phyloP scores from a whole-genome alignment of 371 early-diverging fungal genomes.

The Zychaea mexicana region DNA sequence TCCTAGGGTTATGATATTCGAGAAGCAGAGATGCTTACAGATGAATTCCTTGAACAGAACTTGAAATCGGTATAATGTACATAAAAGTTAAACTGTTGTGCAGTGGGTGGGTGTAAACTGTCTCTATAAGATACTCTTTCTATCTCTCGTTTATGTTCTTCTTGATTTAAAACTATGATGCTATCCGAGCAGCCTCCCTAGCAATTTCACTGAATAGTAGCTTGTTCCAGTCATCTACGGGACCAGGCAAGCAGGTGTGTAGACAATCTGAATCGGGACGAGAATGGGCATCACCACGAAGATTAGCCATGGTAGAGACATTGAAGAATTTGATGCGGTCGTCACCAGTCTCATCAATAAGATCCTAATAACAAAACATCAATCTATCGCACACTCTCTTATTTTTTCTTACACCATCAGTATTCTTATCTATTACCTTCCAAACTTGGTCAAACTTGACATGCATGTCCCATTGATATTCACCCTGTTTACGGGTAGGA shows the following conservation, averaged over 20 bases:
- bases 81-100: too few species aligned
- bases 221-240: conserved; percentile 52
- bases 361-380: conserved; percentile 11
- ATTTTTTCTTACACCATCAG: background rate
- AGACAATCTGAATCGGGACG: conserved; percentile 46
- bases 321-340: conserved; percentile 35
- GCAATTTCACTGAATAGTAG: conserved; percentile 41
- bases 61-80: background rate
- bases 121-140: background rate
- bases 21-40: conserved; percentile 56
- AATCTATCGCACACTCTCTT: background rate
- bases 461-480: conserved; percentile 52
- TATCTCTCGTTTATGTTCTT: background rate
- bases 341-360: conserved; percentile 26
- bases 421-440: conserved; percentile 25
- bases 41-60: conserved; percentile 48
- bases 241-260: conserved; percentile 50
- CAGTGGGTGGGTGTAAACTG: too few species aligned
- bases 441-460: conserved; percentile 40
- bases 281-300: conserved; percentile 51
- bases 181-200: conserved; percentile 6
- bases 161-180: background rate
- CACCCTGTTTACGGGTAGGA: conserved; percentile 38
- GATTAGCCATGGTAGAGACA: conserved; percentile 32
- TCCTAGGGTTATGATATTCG: conserved; percentile 53